Evolutionary conservation across 225 moss, liverwort and hornwort species (phyloP).

Genomic region (Takakia lepidozioides): DNA sequence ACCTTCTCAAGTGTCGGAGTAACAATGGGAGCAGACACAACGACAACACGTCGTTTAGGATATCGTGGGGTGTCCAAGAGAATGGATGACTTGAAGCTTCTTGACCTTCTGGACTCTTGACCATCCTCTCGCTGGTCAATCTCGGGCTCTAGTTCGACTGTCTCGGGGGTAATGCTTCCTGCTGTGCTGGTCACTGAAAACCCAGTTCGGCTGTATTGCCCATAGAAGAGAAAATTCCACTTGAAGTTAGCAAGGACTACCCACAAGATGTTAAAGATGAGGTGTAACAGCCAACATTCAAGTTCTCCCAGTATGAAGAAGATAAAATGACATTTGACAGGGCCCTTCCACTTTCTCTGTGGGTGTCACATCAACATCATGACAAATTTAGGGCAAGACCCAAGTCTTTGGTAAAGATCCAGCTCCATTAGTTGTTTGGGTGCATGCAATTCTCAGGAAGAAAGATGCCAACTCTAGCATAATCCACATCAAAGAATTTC

Average conservation of each 20-base stretch:
- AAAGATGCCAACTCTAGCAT: too few species aligned
- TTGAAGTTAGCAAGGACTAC: background rate
- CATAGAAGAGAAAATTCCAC: background rate
- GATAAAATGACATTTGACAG: background rate
- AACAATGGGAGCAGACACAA: constrained; percentile 52
- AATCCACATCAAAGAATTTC: too few species aligned
- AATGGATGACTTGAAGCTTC: constrained; percentile 41
- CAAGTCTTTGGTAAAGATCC: too few species aligned
- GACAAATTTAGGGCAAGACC: too few species aligned
- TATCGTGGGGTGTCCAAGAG: constrained; percentile 31
- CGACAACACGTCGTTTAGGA: constrained; percentile 25
- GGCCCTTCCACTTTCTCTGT: too few species aligned
- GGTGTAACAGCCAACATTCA: too few species aligned
- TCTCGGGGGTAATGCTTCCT: constrained; percentile 92
- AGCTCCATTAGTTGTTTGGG: too few species aligned
- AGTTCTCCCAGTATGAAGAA: too few species aligned
- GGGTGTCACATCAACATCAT: too few species aligned
- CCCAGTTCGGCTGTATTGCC: constrained; percentile 64
- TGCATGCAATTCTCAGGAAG: too few species aligned
- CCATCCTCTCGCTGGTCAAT: constrained; percentile 51
- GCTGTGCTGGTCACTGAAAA: constrained; percentile 84
- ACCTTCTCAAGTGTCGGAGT: constrained; percentile 48
- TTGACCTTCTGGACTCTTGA: constrained; percentile 62
- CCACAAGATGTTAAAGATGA: too few species aligned
- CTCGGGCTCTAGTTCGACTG: constrained; percentile 57